phyloP scores from a whole-genome alignment of 306 rosid genomes.

The Ormosia emarginata region DNA sequence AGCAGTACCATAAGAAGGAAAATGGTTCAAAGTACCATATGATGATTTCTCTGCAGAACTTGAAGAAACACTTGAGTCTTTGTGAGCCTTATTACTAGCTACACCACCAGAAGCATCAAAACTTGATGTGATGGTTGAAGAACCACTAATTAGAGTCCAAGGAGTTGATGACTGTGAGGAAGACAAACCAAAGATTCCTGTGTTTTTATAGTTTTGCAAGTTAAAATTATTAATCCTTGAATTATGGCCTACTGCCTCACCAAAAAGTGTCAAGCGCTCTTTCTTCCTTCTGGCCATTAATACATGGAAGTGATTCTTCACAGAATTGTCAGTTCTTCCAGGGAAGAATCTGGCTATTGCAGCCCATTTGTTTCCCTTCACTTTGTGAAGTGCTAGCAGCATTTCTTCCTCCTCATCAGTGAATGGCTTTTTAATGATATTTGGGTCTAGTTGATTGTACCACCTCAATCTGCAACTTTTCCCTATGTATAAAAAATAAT shows the following conservation, averaged over 20 bases:
- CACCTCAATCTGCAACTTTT: constrained; percentile 73
- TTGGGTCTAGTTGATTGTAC: constrained; percentile 71
- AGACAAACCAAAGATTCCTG: neutral
- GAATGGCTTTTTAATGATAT: constrained; percentile 51
- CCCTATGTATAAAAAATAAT: constrained; percentile 30
- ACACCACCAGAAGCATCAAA: neutral
- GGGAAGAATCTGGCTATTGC: constrained; percentile 46
- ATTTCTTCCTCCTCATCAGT: constrained; percentile 52
- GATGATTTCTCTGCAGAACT: neutral
- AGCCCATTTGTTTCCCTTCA: constrained; percentile 71
- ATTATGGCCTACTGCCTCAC: neutral
- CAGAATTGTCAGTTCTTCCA: constrained; percentile 65
- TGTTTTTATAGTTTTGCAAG: constrained; percentile 17
- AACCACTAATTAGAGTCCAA: constrained; percentile 9
- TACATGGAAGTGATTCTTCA: constrained; percentile 64
- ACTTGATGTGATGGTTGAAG: constrained; percentile 19
- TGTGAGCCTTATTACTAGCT: neutral
- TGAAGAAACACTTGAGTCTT: constrained; percentile 9
- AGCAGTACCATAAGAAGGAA: neutral
- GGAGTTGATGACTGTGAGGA: neutral
- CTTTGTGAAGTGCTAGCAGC: constrained; percentile 43
- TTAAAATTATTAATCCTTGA: neutral
- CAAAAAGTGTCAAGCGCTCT: constrained; percentile 29
- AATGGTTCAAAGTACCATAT: no score
- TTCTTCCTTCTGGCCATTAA: constrained; percentile 56